Base-by-base conservation (phyloP, 257 asterid species). In the Fraxinus excelsior region DNA sequence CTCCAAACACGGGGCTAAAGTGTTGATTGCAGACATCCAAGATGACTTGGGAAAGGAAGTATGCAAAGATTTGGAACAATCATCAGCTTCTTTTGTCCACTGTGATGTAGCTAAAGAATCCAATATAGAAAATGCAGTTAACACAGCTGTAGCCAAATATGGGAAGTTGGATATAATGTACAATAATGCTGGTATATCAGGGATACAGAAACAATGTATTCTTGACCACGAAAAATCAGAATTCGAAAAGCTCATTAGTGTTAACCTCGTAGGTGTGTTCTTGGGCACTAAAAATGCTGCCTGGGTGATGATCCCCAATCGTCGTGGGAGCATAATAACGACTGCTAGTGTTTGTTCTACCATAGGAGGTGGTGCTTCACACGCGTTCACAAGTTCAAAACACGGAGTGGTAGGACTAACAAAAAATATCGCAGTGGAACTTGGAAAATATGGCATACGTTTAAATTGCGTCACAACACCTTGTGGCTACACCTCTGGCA, bases 231-330 rank as follows among this genome's bases (percentile, higher is more conserved):
- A 72, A 4, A 32, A 49, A 2, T 73, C 74, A 0, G 78, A 78
- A 1, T 82, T 86, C 7, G 77, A 82, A 44, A 56, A 75, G 1
- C 75, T 86, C 21, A 44, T 83, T 21, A 29, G 40, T 0, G 79
- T 82, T 2, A 86, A 86, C 76, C 76, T 88, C 14, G 8, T 79
- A 0, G 88, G 92, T 0, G 68, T 53, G 18, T 80, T 84, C 51
- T 65, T 82, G 1, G 88, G 92, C 0, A 74, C 79, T 31, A 88
- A 88, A 73, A 90, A 88, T 18, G 92, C 90, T 0, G 89, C 90
- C 0, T 70, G 85, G 0, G 86, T 69, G 23, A 88, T 88, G 92
- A 74, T 82, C 67, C 89, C 80, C 0, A 65, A 53, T 3, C 38
- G 72, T 0, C 7, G 74, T 1, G 91, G 91, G 4, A 53, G 74